Evolutionary conservation across 352 stramenopile species (phyloP), one percentile per base, ranked within the genome.

Genomic region (Blastocystis sp.): DNA sequence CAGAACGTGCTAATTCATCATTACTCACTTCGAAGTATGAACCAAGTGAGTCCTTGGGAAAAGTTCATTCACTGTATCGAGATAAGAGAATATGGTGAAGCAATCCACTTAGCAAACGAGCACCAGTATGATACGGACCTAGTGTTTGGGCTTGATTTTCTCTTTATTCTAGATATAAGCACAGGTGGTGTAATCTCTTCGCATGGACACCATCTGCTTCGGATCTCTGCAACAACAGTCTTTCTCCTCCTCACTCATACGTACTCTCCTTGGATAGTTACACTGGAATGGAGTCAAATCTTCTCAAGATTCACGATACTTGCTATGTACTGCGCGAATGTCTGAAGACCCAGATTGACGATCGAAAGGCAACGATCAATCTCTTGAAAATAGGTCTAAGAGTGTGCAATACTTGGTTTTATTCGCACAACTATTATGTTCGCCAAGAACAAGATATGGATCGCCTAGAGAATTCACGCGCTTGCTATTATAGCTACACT

Each of bases 61-160:
- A 80, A 80, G 70, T 80, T 61, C 45, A 13, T 61, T 20, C 11
- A 63, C 0, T 80, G 70, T 43, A 80, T 80, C 64, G 7, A n/a
- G 3, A 9, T 0, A 23, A 29, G 37, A 39, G 50, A 64, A 41
- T 64, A 47, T 34, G 50, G 70, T 13, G 20, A 29, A 1, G 70
- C 70, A 2, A 11, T 45, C 6, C 29, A 41, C 4, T 20, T 80
- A 20, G 70, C 70, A 9, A 61, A 29, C 3, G 3, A 37, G 3
- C 55, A 63, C 39, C 47, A 63, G 34, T 80, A 64, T 20, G 70
- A 80, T 41, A 34, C 15, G 41, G 70, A 80, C 64, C 15, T 66
- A 23, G 26, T 80, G 70, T 80, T 64, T 20, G 13, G 20, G 8
- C 9, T 6, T 43, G 13, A 9, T 2, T 23, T 7, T 43, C 7